A percentile compares a stretch with the other conserved stretches of the same genome.
phyloP scores from a whole-genome alignment of 208 protist genomes.

The Tetramitus jugosus region DNA sequence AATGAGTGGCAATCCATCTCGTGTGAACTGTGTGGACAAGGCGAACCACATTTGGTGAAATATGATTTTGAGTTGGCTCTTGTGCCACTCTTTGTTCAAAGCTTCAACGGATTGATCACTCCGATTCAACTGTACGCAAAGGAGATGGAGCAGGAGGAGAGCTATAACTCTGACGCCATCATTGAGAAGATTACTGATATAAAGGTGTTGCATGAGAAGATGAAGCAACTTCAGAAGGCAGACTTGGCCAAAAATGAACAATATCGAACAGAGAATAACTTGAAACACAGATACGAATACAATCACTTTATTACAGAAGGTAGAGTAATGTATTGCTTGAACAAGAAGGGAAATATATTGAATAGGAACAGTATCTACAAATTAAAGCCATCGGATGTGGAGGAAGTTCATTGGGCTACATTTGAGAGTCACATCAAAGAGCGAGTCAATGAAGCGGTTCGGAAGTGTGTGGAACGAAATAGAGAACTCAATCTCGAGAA shows the following conservation, averaged over 20 bases:
- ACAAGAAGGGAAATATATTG: not conserved
- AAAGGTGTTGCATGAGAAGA: not conserved
- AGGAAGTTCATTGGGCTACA: constrained; percentile 5
- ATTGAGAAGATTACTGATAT: not conserved
- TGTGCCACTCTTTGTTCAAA: not conserved
- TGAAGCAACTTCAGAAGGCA: not conserved
- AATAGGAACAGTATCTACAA: constrained; percentile 3
- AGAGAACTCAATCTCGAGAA: not conserved
- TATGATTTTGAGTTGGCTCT: constrained; percentile 19
- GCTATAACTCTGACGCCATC: no score
- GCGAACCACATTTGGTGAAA: constrained; percentile 11
- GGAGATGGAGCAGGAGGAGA: no score
- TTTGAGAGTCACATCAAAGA: not conserved
- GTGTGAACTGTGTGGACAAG: constrained; percentile 9
- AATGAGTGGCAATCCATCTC: not conserved
- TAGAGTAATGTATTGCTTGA: not conserved
- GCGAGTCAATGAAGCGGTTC: not conserved
- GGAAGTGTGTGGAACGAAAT: not conserved
- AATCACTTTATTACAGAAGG: constrained; percentile 16
- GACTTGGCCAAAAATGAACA: not conserved
- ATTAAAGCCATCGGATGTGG: not conserved
- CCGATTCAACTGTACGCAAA: not conserved
- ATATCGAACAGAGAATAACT: not conserved
- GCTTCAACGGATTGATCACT: not conserved
- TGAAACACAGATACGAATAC: not conserved